Percentiles rank a stretch among this genome's conserved stretches.
These are phyloP conservation scores for Bretziella fagacearum DNA, from an alignment of 2,329 filamentous ascomycete species.

Conservation along the genomic window DNA sequence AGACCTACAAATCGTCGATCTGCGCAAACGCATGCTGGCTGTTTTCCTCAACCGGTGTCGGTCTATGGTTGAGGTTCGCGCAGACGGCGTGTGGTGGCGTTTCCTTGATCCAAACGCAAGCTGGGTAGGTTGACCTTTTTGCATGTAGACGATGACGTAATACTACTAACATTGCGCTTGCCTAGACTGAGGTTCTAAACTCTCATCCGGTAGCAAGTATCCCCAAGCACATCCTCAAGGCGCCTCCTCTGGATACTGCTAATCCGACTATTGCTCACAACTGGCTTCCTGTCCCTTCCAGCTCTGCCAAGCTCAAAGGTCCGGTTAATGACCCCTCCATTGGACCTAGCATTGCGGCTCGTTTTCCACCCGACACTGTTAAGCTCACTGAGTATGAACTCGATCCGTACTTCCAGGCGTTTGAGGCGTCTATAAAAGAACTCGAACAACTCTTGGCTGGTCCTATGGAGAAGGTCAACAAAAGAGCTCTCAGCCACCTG, in stretches of 20 bases:
- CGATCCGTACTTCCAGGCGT: constrained; percentile 89
- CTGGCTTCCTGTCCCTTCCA: constrained; percentile 71
- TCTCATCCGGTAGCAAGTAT: constrained; percentile 81
- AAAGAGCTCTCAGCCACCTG: constrained; percentile 71
- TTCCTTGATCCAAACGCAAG: constrained; percentile 96
- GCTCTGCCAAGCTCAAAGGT: constrained; percentile 59
- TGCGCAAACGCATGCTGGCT: constrained; percentile 89
- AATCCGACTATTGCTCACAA: constrained; percentile 76
- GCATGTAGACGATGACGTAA: constrained; percentile 15
- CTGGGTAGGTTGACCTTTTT: constrained; percentile 48
- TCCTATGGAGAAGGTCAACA: constrained; percentile 92
- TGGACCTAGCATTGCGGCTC: constrained; percentile 23
- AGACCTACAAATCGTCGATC: constrained; percentile 88
- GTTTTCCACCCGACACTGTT: constrained; percentile 67
- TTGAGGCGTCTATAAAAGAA: constrained; percentile 82
- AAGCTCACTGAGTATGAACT: constrained; percentile 74
- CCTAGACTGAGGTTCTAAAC: constrained; percentile 84
- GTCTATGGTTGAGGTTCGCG: constrained; percentile 76
- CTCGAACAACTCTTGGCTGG: constrained; percentile 76
- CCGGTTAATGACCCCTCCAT: constrained; percentile 19
- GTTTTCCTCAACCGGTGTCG: constrained; percentile 91
- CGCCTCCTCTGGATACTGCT: constrained; percentile 87
- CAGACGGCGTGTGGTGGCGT: constrained; percentile 93
- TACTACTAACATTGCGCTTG: constrained; percentile 16
- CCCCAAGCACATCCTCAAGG: constrained; percentile 85